Evolutionary conservation across 2,329 filamentous ascomycete species (phyloP).

Genomic region (Ascochyta pisi): DNA sequence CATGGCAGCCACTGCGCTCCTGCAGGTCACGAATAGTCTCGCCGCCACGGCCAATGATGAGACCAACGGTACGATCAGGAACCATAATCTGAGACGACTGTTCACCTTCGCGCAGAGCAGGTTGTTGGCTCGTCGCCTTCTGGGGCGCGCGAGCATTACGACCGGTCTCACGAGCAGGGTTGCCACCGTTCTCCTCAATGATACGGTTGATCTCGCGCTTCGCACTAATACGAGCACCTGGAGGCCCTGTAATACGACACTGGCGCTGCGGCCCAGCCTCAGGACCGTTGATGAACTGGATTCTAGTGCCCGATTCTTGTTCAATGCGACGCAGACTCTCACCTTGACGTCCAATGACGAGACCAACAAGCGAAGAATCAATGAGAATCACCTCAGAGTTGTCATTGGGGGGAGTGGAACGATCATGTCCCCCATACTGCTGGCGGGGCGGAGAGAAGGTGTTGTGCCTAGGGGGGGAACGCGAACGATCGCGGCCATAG

Average conservation of each 20-base stretch:
- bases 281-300: constrained; percentile 83
- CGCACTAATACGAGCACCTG: constrained; percentile 75
- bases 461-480: constrained; percentile 67
- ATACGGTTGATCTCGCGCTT: constrained; percentile 85
- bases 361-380: constrained; percentile 83
- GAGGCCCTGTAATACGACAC: constrained; percentile 83
- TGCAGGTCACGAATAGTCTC: constrained; percentile 93
- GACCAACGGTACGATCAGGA: constrained; percentile 86
- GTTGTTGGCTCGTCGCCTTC: constrained; percentile 45
- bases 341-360: constrained; percentile 89
- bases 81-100: constrained; percentile 94
- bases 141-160: constrained; percentile 51
- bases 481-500: constrained; percentile 75
- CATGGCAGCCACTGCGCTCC: constrained; percentile 90
- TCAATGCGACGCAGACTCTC: constrained; percentile 89
- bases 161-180: constrained; percentile 49
- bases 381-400: constrained; percentile 84
- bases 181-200: constrained; percentile 81
- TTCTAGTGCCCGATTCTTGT: constrained; percentile 78
- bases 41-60: constrained; percentile 92
- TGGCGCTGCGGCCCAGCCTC: constrained; percentile 77
- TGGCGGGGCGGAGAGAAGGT: constrained; percentile 66
- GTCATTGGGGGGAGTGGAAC: constrained; percentile 70
- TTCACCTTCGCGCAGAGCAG: constrained; percentile 75
- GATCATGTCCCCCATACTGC: constrained; percentile 55